Evolutionary conservation across 148 eudicot species (phyloP).

Genomic region (Nepenthes mirabilis): DNA sequence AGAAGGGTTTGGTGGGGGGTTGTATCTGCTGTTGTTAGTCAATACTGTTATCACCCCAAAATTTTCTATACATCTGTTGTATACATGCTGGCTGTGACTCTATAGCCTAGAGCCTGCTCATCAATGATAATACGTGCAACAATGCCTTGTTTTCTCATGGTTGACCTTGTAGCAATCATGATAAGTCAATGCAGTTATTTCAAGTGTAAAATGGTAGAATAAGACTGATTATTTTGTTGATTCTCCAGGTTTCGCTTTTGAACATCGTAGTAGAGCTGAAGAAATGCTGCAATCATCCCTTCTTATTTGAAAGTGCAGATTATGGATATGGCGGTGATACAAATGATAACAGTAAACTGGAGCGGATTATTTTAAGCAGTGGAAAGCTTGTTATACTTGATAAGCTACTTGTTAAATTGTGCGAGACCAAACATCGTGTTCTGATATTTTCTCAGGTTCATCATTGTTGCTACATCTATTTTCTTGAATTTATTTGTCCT

Average conservation of each 20-base stretch:
- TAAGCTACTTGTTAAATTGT: slow-evolving; percentile 81
- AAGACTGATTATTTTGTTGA: slow-evolving; percentile 4
- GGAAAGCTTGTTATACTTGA: slow-evolving; percentile 96
- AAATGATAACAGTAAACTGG: slow-evolving; percentile 80
- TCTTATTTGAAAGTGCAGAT: slow-evolving; percentile 98
- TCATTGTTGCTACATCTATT: slow-evolving; percentile 1
- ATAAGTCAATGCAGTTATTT: neutral
- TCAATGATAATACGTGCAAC: too few species aligned
- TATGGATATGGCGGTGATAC: slow-evolving; percentile 97
- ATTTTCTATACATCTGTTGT: too few species aligned
- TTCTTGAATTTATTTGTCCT: neutral
- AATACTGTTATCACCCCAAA: too few species aligned
- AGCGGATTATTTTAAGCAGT: slow-evolving; percentile 80
- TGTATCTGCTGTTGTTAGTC: too few species aligned
- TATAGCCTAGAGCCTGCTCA: too few species aligned
- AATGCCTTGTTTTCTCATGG: too few species aligned
- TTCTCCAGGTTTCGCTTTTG: slow-evolving; percentile 83
- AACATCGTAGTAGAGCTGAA: slow-evolving; percentile 99
- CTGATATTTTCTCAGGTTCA: slow-evolving; percentile 92
- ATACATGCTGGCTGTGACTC: too few species aligned
- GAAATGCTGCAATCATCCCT: slow-evolving; percentile 99
- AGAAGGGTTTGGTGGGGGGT: too few species aligned
- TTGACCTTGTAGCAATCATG: too few species aligned
- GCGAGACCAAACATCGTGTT: slow-evolving; percentile 94
- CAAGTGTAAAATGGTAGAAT: neutral